phyloP scores from a whole-genome alignment of 352 stramenopile genomes.

The Halophytophthora batemanensis region DNA sequence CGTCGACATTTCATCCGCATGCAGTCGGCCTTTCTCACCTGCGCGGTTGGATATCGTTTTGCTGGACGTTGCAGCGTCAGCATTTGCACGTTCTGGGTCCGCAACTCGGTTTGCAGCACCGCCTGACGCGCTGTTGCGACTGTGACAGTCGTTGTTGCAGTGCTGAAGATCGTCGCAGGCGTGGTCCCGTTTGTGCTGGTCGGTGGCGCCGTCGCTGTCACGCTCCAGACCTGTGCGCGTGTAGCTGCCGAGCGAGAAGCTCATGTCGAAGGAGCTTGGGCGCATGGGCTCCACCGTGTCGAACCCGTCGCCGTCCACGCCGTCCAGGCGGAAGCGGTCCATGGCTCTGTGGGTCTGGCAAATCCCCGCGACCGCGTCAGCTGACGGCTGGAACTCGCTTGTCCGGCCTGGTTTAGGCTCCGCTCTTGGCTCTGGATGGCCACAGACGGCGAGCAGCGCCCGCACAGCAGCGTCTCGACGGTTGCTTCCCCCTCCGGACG shows the following conservation, averaged over 20 bases:
- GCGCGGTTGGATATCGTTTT: conserved; percentile 3
- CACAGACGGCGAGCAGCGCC: no score
- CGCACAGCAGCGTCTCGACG: no score
- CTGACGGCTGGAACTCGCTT: neutral
- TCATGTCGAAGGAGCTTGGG: conserved; percentile 88
- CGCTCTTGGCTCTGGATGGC: no score
- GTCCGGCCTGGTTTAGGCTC: neutral
- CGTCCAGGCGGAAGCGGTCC: conserved; percentile 81
- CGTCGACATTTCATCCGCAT: conserved; percentile 38
- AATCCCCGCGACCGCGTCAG: neutral
- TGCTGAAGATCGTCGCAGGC: conserved; percentile 17
- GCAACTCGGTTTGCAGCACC: no score
- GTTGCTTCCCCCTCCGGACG: no score
- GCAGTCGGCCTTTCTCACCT: conserved; percentile 47
- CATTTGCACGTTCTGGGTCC: no score
- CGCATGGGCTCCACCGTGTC: conserved; percentile 84
- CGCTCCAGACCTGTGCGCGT: conserved; percentile 22
- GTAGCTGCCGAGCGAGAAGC: conserved; percentile 72
- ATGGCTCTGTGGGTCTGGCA: conserved; percentile 22
- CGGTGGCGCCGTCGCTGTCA: conserved; percentile 21
- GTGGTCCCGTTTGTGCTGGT: conserved; percentile 23
- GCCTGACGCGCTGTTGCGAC: conserved; percentile 6
- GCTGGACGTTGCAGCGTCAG: no score
- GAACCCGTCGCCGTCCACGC: conserved; percentile 71
- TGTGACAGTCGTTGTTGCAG: conserved; percentile 8